phyloP scores from a whole-genome alignment of 352 stramenopile genomes.

The Phytopythium mirpurense region DNA sequence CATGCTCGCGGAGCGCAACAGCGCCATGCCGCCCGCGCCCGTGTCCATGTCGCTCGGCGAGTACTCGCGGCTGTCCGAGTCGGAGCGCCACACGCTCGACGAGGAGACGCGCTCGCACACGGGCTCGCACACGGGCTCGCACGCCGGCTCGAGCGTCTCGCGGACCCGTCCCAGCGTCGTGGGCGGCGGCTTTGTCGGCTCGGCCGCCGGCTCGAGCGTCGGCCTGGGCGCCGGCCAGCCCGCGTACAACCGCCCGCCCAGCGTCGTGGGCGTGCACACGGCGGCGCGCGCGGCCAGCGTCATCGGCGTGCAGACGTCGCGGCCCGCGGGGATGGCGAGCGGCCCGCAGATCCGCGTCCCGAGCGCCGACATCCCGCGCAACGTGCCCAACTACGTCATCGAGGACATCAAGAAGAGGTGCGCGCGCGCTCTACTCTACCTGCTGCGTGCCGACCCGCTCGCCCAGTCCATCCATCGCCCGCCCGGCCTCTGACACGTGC shows the following conservation, averaged over 20 bases:
- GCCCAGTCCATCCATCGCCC: too few relatives aligned
- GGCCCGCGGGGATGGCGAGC: background rate
- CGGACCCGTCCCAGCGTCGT: constrained; percentile 10
- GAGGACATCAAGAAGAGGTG: constrained; percentile 54
- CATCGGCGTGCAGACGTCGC: constrained; percentile 5
- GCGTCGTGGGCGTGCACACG: constrained; percentile 9
- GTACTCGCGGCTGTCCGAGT: constrained; percentile 8
- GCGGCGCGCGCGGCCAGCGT: constrained; percentile 7
- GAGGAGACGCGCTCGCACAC: constrained; percentile 15
- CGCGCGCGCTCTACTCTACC: constrained; percentile 1
- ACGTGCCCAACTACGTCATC: constrained; percentile 37
- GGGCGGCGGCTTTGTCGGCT: background rate
- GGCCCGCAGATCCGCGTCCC: constrained; percentile 34
- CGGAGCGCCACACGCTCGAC: background rate
- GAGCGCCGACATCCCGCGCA: constrained; percentile 34
- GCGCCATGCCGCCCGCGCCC: constrained; percentile 5
- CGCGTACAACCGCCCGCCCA: constrained; percentile 3
- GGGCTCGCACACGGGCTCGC: background rate
- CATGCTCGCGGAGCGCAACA: constrained; percentile 33
- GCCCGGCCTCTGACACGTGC: too few relatives aligned
- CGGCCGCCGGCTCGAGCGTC: background rate
- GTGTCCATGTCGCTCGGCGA: constrained; percentile 10
- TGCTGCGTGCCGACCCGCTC: too few relatives aligned
- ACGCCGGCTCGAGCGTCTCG: constrained; percentile 15
- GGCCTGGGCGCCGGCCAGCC: background rate